phyloP scores from a whole-genome alignment of 2,329 filamentous ascomycete genomes.

The Pseudogymnoascus sp. region DNA sequence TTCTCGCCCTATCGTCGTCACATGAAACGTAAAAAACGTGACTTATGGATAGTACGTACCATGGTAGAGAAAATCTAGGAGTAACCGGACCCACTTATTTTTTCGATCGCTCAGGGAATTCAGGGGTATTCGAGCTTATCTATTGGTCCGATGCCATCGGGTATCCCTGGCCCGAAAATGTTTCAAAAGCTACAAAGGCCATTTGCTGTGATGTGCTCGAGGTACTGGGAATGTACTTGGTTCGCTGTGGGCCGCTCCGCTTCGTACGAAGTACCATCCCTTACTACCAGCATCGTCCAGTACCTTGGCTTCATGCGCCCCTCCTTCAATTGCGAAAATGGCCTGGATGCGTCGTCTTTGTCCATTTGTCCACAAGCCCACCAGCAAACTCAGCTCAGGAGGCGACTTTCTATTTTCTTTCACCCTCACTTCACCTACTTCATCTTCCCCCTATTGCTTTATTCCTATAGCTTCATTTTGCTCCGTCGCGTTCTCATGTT shows the following conservation, averaged over 20 bases:
- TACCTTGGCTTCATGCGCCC: not conserved
- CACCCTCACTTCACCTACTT: not conserved
- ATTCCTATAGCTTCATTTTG: not conserved
- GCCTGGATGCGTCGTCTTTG: not conserved
- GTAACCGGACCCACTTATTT: not conserved
- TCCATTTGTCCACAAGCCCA: not conserved
- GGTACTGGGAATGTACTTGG: not conserved
- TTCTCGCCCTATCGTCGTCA: not conserved
- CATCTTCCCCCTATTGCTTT: not conserved
- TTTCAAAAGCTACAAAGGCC: not conserved
- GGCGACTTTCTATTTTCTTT: not conserved
- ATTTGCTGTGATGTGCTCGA: not conserved
- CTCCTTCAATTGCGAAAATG: not conserved
- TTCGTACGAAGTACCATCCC: not conserved
- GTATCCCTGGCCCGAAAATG: not conserved
- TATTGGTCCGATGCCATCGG: not conserved
- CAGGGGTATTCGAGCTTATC: not conserved
- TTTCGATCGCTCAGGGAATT: not conserved
- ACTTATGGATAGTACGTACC: not conserved
- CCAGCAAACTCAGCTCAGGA: not conserved
- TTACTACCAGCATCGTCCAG: not conserved
- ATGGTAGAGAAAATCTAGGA: not conserved
- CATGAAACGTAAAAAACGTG: not conserved
- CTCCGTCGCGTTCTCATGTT: not conserved
- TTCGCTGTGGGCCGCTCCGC: not conserved